phyloP scores from a whole-genome alignment of 1,284 basidiomycete genomes.

The Moesziomyces parantarcticus region DNA sequence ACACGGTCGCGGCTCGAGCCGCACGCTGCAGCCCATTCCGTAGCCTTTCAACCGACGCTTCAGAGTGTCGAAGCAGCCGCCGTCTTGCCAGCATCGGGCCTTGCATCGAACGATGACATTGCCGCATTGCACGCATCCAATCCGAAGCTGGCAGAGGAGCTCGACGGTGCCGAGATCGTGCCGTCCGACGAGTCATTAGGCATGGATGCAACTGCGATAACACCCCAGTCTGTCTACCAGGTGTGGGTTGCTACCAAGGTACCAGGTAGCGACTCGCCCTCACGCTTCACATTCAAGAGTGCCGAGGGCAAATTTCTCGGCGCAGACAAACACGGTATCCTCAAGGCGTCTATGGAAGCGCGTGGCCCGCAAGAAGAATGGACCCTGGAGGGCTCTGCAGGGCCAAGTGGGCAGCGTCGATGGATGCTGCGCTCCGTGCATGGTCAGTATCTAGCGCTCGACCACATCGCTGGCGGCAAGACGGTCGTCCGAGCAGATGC shows the following conservation, averaged over 20 bases:
- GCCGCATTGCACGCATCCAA: slow-evolving; percentile 19
- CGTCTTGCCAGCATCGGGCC: slow-evolving; percentile 10
- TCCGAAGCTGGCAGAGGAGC: slow-evolving; percentile 32
- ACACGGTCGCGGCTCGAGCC: slow-evolving; percentile 5
- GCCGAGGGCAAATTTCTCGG: slow-evolving; percentile 58
- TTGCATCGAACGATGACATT: slow-evolving; percentile 7
- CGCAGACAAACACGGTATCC: slow-evolving; percentile 44
- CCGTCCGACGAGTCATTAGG: slow-evolving; percentile 1
- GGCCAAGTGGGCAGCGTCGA: background rate
- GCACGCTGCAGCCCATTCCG: slow-evolving; percentile 6
- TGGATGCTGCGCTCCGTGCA: slow-evolving; percentile 45
- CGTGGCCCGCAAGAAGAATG: slow-evolving; percentile 63
- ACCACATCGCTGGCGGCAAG: slow-evolving; percentile 40
- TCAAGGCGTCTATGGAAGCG: slow-evolving; percentile 51
- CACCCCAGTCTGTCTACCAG: slow-evolving; percentile 57
- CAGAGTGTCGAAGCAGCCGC: slow-evolving; percentile 36
- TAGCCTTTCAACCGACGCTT: slow-evolving; percentile 38
- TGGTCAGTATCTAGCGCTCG: slow-evolving; percentile 47
- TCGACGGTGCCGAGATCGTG: slow-evolving; percentile 42
- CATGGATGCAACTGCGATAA: slow-evolving; percentile 5
- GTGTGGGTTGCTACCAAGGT: slow-evolving; percentile 59
- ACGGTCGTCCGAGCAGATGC: slow-evolving; percentile 51
- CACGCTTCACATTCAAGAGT: slow-evolving; percentile 53
- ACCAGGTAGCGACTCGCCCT: slow-evolving; percentile 27
- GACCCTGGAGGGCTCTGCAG: slow-evolving; percentile 23